Evolutionary conservation across 768 basidiomycete genomes (phyloP).

Genomic region (Tulasnella sp.): DNA sequence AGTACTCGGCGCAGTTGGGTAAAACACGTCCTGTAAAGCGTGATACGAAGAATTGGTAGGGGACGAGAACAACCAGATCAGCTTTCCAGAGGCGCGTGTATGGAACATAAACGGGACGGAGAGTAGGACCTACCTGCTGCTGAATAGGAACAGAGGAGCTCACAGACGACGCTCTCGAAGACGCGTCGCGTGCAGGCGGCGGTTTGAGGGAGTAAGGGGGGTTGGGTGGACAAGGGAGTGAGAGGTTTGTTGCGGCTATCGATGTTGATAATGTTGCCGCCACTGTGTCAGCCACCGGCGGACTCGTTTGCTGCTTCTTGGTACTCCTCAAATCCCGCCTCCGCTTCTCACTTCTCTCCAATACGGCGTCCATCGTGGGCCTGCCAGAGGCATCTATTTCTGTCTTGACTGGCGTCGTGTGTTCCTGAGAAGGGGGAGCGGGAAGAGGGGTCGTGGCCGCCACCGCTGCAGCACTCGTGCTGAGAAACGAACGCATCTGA

Average conservation of each 20-base stretch:
- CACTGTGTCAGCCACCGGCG: not conserved
- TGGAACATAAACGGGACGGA: not conserved
- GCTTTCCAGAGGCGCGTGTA: no score
- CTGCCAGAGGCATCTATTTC: conserved; percentile 15
- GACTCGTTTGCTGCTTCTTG: not conserved
- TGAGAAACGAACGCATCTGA: conserved; percentile 72
- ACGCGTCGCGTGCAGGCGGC: conserved; percentile 5
- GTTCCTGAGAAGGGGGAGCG: conserved; percentile 3
- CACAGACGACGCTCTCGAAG: conserved; percentile 9
- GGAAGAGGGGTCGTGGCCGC: conserved; percentile 6
- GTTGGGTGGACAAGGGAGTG: not conserved
- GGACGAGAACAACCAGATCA: not conserved
- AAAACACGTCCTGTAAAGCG: conserved; percentile 10
- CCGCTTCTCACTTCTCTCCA: conserved; percentile 8
- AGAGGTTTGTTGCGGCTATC: not conserved
- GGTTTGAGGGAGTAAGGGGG: not conserved
- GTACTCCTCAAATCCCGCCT: conserved; percentile 2
- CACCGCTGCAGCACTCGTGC: conserved; percentile 25
- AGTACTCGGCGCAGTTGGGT: not conserved
- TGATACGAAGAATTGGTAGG: not conserved
- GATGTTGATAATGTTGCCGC: not conserved
- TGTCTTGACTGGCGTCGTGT: conserved; percentile 5
- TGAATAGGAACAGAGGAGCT: conserved; percentile 11
- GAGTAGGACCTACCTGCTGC: not conserved
- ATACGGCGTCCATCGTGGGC: conserved; percentile 9